phyloP scores from a whole-genome alignment of 148 eudicot genomes.

The Cornus suecica region DNA sequence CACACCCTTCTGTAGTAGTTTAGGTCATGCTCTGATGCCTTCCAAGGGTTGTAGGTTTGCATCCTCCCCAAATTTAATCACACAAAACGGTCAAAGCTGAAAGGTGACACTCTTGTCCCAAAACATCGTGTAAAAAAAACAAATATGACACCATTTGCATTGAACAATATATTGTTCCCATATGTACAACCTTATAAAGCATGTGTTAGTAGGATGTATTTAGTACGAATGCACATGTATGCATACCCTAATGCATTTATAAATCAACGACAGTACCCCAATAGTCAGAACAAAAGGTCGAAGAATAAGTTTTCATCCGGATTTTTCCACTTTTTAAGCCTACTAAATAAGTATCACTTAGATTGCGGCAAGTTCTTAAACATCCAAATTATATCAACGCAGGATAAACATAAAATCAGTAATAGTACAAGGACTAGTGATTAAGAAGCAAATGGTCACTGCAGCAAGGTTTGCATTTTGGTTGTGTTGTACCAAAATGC shows the following conservation, averaged over 20 bases:
- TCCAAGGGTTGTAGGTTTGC: background rate
- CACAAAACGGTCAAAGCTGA: background rate
- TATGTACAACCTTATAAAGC: background rate
- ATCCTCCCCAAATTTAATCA: background rate
- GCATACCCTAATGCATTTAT: background rate
- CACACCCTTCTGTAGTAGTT: conserved; percentile 1
- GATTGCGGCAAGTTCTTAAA: background rate
- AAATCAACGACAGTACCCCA: background rate
- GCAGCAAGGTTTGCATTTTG: background rate
- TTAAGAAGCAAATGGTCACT: background rate
- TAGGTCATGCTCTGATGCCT: background rate
- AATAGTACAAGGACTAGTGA: background rate
- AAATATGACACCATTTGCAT: background rate
- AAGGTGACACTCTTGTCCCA: background rate
- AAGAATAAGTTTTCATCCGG: background rate
- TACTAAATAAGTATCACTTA: background rate
- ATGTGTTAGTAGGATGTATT: background rate
- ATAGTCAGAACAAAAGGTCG: background rate
- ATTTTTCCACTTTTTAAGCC: background rate
- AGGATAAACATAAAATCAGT: background rate
- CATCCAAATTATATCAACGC: background rate
- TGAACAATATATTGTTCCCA: background rate
- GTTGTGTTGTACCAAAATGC: too few species aligned
- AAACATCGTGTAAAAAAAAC: background rate
- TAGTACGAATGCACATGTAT: background rate